These are phyloP conservation scores for Scedosporium dehoogii DNA, from an alignment of 2,329 filamentous ascomycete genomes.

Conservation along the genomic window DNA sequence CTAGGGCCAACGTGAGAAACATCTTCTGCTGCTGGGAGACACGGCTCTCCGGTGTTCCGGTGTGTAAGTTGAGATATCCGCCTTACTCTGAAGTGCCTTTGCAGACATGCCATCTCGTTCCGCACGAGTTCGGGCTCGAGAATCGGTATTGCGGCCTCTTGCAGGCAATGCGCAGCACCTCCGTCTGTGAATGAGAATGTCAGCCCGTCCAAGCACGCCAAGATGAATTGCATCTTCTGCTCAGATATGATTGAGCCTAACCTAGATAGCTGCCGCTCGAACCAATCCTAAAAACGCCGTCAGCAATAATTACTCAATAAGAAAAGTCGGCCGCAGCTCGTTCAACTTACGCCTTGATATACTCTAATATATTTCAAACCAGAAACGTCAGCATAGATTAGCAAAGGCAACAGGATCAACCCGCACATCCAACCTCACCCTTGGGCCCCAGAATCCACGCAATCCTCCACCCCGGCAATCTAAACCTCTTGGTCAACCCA, in stretches of 20 bases:
- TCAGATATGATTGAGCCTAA: constrained; percentile 11
- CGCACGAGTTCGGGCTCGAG: constrained; percentile 76
- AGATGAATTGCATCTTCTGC: too few relatives aligned
- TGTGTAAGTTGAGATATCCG: not conserved
- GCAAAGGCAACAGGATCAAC: constrained; percentile 9
- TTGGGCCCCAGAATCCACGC: constrained; percentile 95
- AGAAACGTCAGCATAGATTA: not conserved
- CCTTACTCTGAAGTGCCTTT: constrained; percentile 67
- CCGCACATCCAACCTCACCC: constrained; percentile 21
- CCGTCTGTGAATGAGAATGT: constrained; percentile 92
- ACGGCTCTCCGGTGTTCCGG: too few relatives aligned
- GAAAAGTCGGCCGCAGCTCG: not conserved
- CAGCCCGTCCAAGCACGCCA: constrained; percentile 42
- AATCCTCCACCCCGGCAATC: constrained; percentile 90
- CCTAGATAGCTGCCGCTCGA: constrained; percentile 13
- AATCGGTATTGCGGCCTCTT: constrained; percentile 87
- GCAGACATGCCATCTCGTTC: constrained; percentile 80
- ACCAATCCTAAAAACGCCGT: not conserved
- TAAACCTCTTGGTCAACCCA: constrained; percentile 92
- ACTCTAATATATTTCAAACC: constrained; percentile 41
- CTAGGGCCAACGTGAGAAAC: constrained; percentile 17
- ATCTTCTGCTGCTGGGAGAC: too few relatives aligned
- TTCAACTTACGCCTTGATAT: constrained; percentile 63
- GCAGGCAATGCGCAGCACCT: constrained; percentile 89
- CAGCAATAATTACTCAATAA: not conserved